Base-by-base conservation (phyloP, 176 grass and related monocot species). In the Oryza glaberrima region DNA sequence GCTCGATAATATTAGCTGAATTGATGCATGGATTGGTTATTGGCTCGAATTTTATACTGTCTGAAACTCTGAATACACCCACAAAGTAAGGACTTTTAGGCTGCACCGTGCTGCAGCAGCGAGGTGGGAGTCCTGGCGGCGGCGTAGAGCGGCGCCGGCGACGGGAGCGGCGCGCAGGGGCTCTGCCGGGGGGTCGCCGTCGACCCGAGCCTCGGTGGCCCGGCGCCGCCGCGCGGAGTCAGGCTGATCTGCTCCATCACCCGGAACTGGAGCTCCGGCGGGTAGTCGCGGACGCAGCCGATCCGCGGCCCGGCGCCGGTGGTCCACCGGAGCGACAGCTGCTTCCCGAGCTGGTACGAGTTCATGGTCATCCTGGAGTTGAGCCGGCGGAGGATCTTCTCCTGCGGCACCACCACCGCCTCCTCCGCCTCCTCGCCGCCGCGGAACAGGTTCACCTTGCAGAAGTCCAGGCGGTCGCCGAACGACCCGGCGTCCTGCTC, bases 261-360 rank as follows among this genome's bases (percentile, higher is more conserved):
- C 7, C 70, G 93, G 76, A 88, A 84, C 83, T 90, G 91, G 65
- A 98, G 91, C 81, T 95, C 93, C 46, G 91, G 88, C 10, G 96
- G 96, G 81, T 98, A 98, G 89, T 92, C 96, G 66, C 91, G 73
- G 73, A 98, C 93, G 71, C 91, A 93, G 13, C 93, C 96, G 47
- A 98, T 98, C 77, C 91, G 79, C 7, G 93, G 93, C 14, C 96
- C 93, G 1, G 60, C 93, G 48, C 93, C 93, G 20, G 93, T 92
- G 43, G 87, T 98, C 96, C 96, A 98, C 70, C 86, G 88, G 76
- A 83, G 87, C 22, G 93, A 89, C 19, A 98, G 83, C 67, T 98
- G 96, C 86, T 94, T 93, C 43, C 96, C 93, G 45, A 98, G 86
- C 87, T 98, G 91, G 84, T 94, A 98, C 12, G 93, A 94, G 30